Percentiles rank a stretch among this genome's conserved stretches.
These are phyloP conservation scores for Gloeostereum incarnatum DNA, from an alignment of 768 basidiomycete genomes.

Conservation along the genomic window DNA sequence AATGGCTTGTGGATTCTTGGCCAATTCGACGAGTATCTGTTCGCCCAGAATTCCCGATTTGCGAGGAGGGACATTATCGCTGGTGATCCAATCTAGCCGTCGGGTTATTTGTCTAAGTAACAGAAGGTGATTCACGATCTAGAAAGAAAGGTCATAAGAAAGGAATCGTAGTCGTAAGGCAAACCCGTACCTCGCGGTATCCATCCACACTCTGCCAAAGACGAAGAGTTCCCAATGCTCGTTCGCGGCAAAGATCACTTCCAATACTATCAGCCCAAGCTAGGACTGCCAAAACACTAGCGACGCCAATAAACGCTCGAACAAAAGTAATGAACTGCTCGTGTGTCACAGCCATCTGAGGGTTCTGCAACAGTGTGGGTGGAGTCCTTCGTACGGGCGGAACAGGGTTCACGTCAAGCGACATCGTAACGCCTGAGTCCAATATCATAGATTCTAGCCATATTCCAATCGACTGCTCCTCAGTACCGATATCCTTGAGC, in stretches of 20 bases:
- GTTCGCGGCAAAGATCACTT: constrained; percentile 52
- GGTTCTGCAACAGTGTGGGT: constrained; percentile 26
- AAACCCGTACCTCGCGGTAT: constrained; percentile 53
- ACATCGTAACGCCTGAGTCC: constrained; percentile 41
- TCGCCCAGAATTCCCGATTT: constrained; percentile 62
- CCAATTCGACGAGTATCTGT: constrained; percentile 52
- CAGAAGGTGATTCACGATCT: constrained; percentile 71
- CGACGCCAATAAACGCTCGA: constrained; percentile 59
- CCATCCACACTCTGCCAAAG: constrained; percentile 62
- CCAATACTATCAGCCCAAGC: constrained; percentile 78
- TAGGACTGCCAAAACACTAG: constrained; percentile 58
- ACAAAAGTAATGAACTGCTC: constrained; percentile 57
- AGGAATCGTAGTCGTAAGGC: constrained; percentile 1
- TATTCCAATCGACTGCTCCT: constrained; percentile 62
- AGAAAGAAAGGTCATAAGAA: constrained; percentile 3
- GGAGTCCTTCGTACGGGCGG: constrained; percentile 23
- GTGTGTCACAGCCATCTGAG: constrained; percentile 23
- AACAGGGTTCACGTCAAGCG: constrained; percentile 31
- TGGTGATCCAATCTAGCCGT: constrained; percentile 66
- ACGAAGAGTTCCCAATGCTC: constrained; percentile 50
- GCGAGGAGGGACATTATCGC: constrained; percentile 49
- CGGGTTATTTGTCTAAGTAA: constrained; percentile 64
- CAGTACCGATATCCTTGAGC: constrained; percentile 50
- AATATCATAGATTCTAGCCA: constrained; percentile 64
- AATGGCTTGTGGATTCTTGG: constrained; percentile 50